Conservation (phyloP, 1,284 basidiomycete species). For the Puccinia novopanici region DNA sequence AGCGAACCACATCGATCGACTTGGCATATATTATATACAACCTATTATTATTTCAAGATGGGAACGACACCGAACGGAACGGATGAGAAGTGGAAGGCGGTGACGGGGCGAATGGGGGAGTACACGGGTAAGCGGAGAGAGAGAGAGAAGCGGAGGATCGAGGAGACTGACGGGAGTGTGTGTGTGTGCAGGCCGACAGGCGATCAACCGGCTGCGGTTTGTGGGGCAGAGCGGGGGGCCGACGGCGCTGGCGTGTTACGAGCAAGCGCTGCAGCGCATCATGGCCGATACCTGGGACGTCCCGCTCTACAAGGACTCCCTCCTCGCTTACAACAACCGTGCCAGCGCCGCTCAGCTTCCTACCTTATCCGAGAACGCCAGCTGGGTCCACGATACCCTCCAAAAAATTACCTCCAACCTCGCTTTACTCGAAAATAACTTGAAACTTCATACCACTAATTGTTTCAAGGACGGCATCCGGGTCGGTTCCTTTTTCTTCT, state of each 20-base stretch:
- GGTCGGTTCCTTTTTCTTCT: slow-evolving; percentile 62
- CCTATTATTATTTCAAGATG: background rate
- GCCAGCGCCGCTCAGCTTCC: background rate
- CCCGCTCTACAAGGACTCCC: slow-evolving; percentile 18
- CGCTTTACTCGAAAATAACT: slow-evolving; percentile 77
- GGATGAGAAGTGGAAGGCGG: background rate
- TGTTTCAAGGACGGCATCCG: slow-evolving; percentile 93
- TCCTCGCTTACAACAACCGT: slow-evolving; percentile 15
- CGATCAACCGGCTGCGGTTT: slow-evolving; percentile 34
- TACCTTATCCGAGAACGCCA: slow-evolving; percentile 60
- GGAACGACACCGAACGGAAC: no score
- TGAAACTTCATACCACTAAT: slow-evolving; percentile 84
- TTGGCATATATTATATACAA: no score
- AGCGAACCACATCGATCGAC: no score
- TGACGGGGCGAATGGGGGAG: background rate
- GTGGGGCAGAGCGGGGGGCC: slow-evolving; percentile 1
- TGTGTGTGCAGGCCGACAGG: slow-evolving; percentile 16
- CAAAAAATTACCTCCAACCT: slow-evolving; percentile 70
- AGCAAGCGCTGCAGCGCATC: slow-evolving; percentile 26
- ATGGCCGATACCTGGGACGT: slow-evolving; percentile 34
- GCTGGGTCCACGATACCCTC: slow-evolving; percentile 70
- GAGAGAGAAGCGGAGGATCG: no score
- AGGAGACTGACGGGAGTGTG: no score
- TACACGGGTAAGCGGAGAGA: background rate
- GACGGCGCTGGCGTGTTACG: slow-evolving; percentile 13